These are phyloP conservation scores for Mycena rosella DNA, from an alignment of 768 basidiomycete genomes.

Conservation along the genomic window DNA sequence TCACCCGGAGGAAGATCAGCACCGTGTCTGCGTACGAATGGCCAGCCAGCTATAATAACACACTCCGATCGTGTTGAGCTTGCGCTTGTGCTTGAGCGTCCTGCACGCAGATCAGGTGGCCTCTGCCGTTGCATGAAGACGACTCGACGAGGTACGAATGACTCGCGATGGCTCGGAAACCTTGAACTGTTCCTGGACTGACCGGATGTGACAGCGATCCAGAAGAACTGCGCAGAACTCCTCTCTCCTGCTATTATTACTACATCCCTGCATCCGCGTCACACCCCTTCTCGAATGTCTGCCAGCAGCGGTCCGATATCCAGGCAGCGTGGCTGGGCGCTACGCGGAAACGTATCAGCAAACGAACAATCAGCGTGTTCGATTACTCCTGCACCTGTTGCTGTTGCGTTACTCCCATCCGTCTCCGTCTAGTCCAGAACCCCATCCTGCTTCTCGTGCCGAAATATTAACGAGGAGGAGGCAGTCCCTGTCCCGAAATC, in stretches of 20 bases:
- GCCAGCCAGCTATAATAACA: slow-evolving; percentile 1
- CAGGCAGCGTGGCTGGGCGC: slow-evolving; percentile 14
- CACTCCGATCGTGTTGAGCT: slow-evolving; percentile 32
- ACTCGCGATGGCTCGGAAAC: too few relatives aligned
- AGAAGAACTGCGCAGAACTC: not conserved
- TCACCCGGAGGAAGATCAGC: not conserved
- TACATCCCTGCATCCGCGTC: slow-evolving; percentile 11
- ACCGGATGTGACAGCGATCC: slow-evolving; percentile 14
- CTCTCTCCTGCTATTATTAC: not conserved
- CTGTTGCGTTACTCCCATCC: not conserved
- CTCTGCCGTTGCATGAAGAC: not conserved
- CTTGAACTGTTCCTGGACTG: slow-evolving; percentile 21
- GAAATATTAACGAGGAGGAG: not conserved
- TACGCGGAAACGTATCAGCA: not conserved
- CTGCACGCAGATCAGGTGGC: slow-evolving; percentile 18
- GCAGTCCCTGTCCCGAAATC: not conserved
- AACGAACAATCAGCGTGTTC: not conserved
- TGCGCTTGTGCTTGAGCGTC: slow-evolving; percentile 25
- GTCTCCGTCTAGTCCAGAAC: not conserved
- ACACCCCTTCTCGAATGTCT: slow-evolving; percentile 18
- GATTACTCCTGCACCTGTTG: slow-evolving; percentile 1
- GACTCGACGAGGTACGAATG: too few relatives aligned
- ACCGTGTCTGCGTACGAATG: not conserved
- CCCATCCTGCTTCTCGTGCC: not conserved
- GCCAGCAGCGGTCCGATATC: slow-evolving; percentile 17